Evolutionary conservation across 805 yeast species (phyloP), one percentile per base, ranked within the genome.

Genomic region (Lachancea quebecensis): DNA sequence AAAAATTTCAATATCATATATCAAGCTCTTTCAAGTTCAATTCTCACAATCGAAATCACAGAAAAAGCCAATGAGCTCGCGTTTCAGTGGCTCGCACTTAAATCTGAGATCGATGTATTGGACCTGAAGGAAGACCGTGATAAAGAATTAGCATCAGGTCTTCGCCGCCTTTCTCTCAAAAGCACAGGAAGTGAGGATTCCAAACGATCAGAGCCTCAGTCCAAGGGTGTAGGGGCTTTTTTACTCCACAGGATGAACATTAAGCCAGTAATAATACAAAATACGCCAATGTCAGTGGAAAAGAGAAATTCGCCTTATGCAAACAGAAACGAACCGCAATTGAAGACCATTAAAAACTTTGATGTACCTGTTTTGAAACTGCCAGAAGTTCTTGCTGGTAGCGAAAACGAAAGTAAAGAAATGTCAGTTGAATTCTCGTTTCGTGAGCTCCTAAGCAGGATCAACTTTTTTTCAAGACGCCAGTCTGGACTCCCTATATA

Each of bases 161-260:
- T 40, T 15, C 37, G 27, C 14, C 17, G 30, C 8, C 18, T 40
- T n/a, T 33, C 43, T n/a, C 33, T 40, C 4, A 31, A 25, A 25
- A 17, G 21, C 15, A 15, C 17, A 2, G 33, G 34, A 21, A 10
- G 33, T 30, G 33, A 30, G 14, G 33, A 14, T 14, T 32, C 33
- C 10, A 33, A 32, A 14, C 37, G 38, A n/a, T 30, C 33, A 30
- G 14, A 30, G 14, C 14, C 33, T 30, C 33, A 14, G 5, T 30
- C 37, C 17, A 15, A 59, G 38, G 46, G 58, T 37, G 64, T 68
- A 30, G 75, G 75, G 6, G 70, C 71, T 15, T 53, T 62, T 30
- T 54, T 70, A 11, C 54, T 68, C 49, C 64, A 67, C n/a, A 70
- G 67, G 42, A 62, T 70, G 69, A 70, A 70, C 48, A 56, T 70